Percentiles rank a stretch among this genome's conserved stretches.
Conservation (phyloP, 257 asterid species). For the Haberlea rhodopensis region DNA sequence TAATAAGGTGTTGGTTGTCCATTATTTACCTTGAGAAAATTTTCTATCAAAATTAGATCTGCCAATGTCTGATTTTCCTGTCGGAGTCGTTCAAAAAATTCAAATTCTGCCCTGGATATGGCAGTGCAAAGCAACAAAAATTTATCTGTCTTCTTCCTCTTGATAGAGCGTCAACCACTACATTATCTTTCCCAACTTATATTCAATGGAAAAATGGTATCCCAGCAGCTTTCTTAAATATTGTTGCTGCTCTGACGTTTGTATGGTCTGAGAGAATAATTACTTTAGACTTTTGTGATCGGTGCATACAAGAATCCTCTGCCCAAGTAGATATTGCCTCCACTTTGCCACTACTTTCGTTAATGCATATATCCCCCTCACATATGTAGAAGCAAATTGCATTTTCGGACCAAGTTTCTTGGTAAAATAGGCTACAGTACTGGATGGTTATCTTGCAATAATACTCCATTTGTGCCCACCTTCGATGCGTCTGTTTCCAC, state of each 20-base stretch:
- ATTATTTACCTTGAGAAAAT: too few species aligned
- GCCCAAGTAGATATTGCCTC: neutral
- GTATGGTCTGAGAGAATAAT: neutral
- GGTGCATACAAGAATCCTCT: neutral
- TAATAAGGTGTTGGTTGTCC: too few species aligned
- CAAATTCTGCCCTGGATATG: too few species aligned
- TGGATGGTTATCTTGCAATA: neutral
- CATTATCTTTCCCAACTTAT: neutral
- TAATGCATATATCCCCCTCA: neutral
- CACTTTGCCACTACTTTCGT: neutral
- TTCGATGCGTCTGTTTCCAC: neutral
- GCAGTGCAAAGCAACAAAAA: too few species aligned
- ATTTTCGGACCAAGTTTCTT: neutral
- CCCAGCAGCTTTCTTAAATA: too few species aligned
- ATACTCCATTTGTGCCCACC: neutral
- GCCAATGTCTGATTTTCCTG: too few species aligned
- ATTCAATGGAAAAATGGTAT: too few species aligned
- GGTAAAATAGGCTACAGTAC: neutral
- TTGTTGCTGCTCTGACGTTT: neutral
- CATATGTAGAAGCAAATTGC: neutral
- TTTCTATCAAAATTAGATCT: too few species aligned
- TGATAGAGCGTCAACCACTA: too few species aligned
- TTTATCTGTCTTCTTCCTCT: too few species aligned
- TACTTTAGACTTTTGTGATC: slow-evolving; percentile 3
- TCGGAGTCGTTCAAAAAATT: too few species aligned